A percentile compares a stretch with the other conserved stretches of the same genome.
Conservation (phyloP, 2,329 filamentous ascomycete species). For the Ascochyta fabae region DNA sequence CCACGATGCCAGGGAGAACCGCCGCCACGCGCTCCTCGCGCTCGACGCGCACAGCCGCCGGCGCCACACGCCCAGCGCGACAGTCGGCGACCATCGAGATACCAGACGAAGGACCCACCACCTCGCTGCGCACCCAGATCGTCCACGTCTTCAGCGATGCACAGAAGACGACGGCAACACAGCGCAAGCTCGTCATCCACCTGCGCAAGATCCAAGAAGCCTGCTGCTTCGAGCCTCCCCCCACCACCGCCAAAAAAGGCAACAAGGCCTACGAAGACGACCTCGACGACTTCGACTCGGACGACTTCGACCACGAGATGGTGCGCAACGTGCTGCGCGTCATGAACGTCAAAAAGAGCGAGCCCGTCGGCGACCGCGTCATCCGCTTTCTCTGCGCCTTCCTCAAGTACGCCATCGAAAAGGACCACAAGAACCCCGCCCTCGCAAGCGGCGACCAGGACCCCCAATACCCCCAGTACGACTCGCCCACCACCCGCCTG, state of each 20-base stretch:
- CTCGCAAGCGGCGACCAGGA: constrained; percentile 70
- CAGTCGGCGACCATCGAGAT: constrained; percentile 54
- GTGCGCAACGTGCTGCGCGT: constrained; percentile 80
- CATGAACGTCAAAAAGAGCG: constrained; percentile 89
- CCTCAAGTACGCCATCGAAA: constrained; percentile 71
- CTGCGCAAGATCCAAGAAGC: constrained; percentile 89
- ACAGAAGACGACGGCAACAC: constrained; percentile 86
- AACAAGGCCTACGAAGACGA: constrained; percentile 50
- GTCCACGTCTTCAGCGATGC: constrained; percentile 66
- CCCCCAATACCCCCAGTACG: constrained; percentile 62
- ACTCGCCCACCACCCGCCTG: constrained; percentile 84
- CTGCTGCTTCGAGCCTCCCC: constrained; percentile 67
- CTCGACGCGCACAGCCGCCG: constrained; percentile 45
- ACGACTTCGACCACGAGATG: constrained; percentile 87
- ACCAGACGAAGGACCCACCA: constrained; percentile 75
- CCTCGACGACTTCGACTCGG: constrained; percentile 74
- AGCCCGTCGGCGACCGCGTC: constrained; percentile 83
- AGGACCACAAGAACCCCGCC: constrained; percentile 50
- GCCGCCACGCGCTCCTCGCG: constrained; percentile 52
- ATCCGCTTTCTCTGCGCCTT: constrained; percentile 90
- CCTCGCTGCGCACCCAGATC: constrained; percentile 74
- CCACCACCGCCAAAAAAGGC: constrained; percentile 58
- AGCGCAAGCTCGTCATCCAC: constrained; percentile 86
- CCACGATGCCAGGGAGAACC: constrained; percentile 56
- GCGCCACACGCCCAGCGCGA: constrained; percentile 52